Base-by-base conservation (phyloP, 306 rosid species). In the Acacia melanoxylon region DNA sequence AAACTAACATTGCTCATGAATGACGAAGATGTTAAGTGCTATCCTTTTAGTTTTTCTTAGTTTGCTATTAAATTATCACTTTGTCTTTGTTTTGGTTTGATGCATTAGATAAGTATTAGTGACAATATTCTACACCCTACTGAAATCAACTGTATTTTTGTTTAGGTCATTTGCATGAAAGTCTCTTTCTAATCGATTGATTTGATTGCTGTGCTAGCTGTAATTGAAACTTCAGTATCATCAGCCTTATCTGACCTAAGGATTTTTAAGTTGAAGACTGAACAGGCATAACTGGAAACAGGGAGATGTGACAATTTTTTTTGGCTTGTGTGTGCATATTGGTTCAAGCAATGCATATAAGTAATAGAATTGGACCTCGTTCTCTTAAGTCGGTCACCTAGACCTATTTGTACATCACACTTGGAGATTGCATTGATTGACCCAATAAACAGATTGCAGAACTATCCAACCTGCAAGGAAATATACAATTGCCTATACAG, bases 121-220 rank as follows among this genome's bases (percentile, higher is more conserved):
- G 37, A 45, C 58, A 71, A 44, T 29, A 24, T 46, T 48, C 25
- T 46, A 46, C 59, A 6, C 33, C 27, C 24, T 72, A 46, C 59
- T 8, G 20, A 71, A 71, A 54, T 40, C 35, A 75, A 35, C 40
- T 37, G n/a, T 40, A 37, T 56, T 24, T 54, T 56, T 24, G 31
- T 29, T 29, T 29, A 29, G 49, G 24, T 11, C 20, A 24, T 74
- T 56, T 68, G 31, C 13, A 76, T 58, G 40, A 5, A 25, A 20
- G 70, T 16, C 13, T 51, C 9, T 76, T 58, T 82, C 33, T 72
- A 52, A 48, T 67, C 56, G 82, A 74, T 68, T 35, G 82, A 20
- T 20, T 37, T 65, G 40, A 72, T 76, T 52, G 17, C 33, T 76
- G 15, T 76, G 19, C 22, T 62, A 12, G 46, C 8, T 0, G 58